Conservation (phyloP, 257 asterid species). For the Solanum habrochaites region DNA sequence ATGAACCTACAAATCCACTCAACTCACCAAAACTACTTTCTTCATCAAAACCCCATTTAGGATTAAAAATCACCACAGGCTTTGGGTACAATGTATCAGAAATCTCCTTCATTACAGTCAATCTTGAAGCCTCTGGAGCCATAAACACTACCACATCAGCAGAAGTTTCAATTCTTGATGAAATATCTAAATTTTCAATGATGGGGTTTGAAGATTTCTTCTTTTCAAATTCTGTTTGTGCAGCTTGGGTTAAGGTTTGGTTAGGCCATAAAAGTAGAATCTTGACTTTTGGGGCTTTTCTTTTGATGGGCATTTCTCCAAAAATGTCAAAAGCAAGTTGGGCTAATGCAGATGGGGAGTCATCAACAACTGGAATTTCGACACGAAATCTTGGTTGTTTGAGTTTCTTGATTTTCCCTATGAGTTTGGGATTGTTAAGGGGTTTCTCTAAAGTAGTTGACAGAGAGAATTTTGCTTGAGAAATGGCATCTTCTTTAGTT, state of each 20-base stretch:
- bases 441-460: constrained; percentile 61
- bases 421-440: constrained; percentile 66
- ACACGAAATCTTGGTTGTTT: constrained; percentile 82
- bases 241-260: constrained; percentile 31
- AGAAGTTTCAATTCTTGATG: constrained; percentile 28
- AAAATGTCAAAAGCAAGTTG: constrained; percentile 62
- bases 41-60: constrained; percentile 72
- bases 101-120: constrained; percentile 37
- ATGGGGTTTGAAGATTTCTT: constrained; percentile 23
- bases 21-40: constrained; percentile 46
- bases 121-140: constrained; percentile 43
- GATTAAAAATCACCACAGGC: constrained; percentile 75
- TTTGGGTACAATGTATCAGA: constrained; percentile 44
- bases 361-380: constrained; percentile 72
- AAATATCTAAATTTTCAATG: constrained; percentile 36
- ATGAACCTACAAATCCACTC: constrained; percentile 55
- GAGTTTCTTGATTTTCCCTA: constrained; percentile 65
- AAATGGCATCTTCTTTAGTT: constrained; percentile 71
- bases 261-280: constrained; percentile 55
- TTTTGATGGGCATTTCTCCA: constrained; percentile 48
- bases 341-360: constrained; percentile 48
- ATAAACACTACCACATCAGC: constrained; percentile 58
- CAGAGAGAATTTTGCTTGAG: constrained; percentile 70
- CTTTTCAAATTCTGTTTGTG: constrained; percentile 32
- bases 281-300: constrained; percentile 42